Evolutionary conservation across 2,329 filamentous ascomycete genomes (phyloP).

Genomic region (Pseudogymnoascus sp.): DNA sequence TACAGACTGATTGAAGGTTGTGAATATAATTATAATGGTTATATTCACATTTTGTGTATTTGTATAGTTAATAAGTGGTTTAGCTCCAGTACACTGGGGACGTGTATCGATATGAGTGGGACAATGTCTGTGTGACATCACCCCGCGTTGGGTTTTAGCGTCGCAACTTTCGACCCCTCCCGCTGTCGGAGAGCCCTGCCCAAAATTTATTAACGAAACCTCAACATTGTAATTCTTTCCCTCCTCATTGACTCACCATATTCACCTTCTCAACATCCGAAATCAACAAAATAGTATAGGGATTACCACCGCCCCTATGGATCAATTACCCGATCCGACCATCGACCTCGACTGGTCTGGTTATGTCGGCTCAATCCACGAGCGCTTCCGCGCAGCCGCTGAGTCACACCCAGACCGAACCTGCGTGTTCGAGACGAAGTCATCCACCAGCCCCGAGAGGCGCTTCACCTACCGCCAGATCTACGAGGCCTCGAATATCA

Average conservation of each 20-base stretch:
- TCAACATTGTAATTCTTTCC: not conserved
- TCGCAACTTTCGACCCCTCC: conserved; percentile 6
- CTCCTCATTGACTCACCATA: not conserved
- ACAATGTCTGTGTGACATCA: conserved; percentile 7
- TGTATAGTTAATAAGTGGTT: not conserved
- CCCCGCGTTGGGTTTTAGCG: conserved; percentile 4
- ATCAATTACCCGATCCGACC: conserved; percentile 46
- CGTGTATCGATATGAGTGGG: conserved; percentile 1
- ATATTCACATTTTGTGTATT: not conserved
- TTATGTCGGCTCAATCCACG: conserved; percentile 53
- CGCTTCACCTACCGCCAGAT: conserved; percentile 82
- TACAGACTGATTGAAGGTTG: not conserved
- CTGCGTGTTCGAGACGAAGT: conserved; percentile 62
- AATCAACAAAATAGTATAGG: not conserved
- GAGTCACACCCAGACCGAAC: conserved; percentile 56
- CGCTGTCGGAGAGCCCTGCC: not conserved
- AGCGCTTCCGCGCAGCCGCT: conserved; percentile 53
- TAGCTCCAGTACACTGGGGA: not conserved
- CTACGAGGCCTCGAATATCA: conserved; percentile 70
- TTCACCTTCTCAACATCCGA: not conserved
- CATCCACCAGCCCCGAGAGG: conserved; percentile 47
- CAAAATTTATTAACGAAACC: conserved; percentile 7
- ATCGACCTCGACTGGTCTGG: conserved; percentile 53
- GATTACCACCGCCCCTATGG: conserved; percentile 10
- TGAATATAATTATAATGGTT: not conserved